Evolutionary conservation across 225 moss, liverwort and hornwort genomes (phyloP).

Genomic region (Asterella californica): DNA sequence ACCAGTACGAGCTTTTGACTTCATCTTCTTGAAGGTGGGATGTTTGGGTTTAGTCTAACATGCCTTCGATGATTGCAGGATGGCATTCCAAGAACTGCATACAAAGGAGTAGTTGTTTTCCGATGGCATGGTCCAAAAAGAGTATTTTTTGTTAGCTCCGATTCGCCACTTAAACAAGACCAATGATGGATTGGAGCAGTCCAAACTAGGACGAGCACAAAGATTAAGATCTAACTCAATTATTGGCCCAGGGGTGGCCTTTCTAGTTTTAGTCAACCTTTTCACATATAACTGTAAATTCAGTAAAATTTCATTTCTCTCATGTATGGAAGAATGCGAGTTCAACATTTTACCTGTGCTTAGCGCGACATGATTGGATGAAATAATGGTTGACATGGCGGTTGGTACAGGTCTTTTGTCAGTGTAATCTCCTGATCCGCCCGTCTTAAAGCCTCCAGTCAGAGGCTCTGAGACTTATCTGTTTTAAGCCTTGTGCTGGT

Average conservation of each 20-base stretch:
- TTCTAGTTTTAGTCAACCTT: not conserved
- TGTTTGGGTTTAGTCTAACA: not conserved
- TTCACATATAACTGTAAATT: constrained; percentile 1
- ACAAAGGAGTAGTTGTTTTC: constrained; percentile 69
- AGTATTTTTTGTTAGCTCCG: constrained; percentile 50
- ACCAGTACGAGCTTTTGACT: not conserved
- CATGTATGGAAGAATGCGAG: not conserved
- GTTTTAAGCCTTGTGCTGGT: no score
- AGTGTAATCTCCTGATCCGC: no score
- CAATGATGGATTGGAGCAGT: constrained; percentile 14
- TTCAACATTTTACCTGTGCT: not conserved
- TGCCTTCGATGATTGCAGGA: constrained; percentile 44
- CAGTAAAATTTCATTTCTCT: constrained; percentile 4
- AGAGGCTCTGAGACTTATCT: no score
- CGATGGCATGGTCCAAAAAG: constrained; percentile 65
- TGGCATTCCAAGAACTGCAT: constrained; percentile 71
- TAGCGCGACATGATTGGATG: not conserved
- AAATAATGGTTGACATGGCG: not conserved
- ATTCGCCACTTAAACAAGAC: constrained; percentile 36
- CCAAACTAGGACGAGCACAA: not conserved
- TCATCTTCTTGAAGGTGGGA: not conserved
- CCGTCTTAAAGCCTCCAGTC: no score
- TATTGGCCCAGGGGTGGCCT: not conserved
- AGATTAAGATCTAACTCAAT: not conserved
- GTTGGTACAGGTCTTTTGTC: not conserved